Evolutionary conservation across 306 rosid species (phyloP).

Genomic region (Ormosia semicastrata): DNA sequence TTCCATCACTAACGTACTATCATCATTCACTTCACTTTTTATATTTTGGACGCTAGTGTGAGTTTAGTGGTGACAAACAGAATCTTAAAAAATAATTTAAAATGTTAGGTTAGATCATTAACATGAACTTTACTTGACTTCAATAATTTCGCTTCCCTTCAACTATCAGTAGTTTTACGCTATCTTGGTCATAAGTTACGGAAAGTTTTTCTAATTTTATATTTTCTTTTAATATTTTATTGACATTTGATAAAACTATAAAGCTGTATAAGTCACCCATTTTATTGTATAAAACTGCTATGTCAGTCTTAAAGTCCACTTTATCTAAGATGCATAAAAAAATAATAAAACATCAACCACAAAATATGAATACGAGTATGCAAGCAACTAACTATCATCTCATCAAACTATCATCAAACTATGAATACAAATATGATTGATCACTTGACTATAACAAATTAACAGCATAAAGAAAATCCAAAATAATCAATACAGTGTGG

Average conservation of each 20-base stretch:
- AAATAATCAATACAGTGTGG: slow-evolving; percentile 21
- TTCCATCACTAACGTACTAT: too few relatives aligned
- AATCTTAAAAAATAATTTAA: neutral
- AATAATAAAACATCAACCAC: too few relatives aligned
- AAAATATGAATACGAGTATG: too few relatives aligned
- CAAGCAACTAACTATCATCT: slow-evolving; percentile 6
- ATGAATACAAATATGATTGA: neutral
- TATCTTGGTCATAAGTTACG: neutral
- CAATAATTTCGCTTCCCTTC: neutral
- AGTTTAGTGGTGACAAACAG: neutral
- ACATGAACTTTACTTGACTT: neutral
- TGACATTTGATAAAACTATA: too few relatives aligned
- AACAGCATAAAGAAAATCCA: neutral
- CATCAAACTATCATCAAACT: slow-evolving; percentile 16
- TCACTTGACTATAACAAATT: slow-evolving; percentile 1
- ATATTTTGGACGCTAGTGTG: neutral
- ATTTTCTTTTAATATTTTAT: too few relatives aligned
- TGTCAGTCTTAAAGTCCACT: too few relatives aligned
- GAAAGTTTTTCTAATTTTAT: too few relatives aligned
- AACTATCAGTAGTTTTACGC: neutral
- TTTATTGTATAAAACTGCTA: too few relatives aligned
- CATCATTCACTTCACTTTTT: neutral
- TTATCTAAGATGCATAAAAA: too few relatives aligned
- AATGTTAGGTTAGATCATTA: neutral
- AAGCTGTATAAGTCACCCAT: too few relatives aligned